Evolutionary conservation across 2,329 filamentous ascomycete genomes (phyloP).

Genomic region (Aspergillus sp.): DNA sequence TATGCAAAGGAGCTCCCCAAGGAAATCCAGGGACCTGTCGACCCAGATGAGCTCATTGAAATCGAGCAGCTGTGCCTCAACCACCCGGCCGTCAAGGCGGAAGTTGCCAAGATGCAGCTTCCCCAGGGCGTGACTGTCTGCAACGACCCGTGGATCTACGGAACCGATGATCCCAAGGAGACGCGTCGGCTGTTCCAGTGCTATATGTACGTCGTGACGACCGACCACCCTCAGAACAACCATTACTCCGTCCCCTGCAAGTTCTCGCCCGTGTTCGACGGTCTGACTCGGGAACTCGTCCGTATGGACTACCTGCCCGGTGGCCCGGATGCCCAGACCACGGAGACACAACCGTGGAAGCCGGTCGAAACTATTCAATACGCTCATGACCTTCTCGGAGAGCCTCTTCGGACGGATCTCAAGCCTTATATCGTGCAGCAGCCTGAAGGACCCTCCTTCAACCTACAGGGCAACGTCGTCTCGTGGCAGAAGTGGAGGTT

Average conservation of each 20-base stretch:
- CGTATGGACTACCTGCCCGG: constrained; percentile 70
- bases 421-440: constrained; percentile 66
- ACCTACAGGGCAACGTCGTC: constrained; percentile 55
- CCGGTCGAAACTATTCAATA: constrained; percentile 52
- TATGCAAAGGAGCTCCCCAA: constrained; percentile 47
- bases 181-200: constrained; percentile 40
- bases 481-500: constrained; percentile 68
- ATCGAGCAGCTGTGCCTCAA: constrained; percentile 58
- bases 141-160: constrained; percentile 70
- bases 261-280: constrained; percentile 52
- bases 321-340: constrained; percentile 60
- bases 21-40: constrained; percentile 52
- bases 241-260: constrained; percentile 37
- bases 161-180: constrained; percentile 42
- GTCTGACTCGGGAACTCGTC: constrained; percentile 61
- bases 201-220: constrained; percentile 40
- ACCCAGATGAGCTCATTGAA: constrained; percentile 59
- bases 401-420: constrained; percentile 63
- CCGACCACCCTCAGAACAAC: constrained; percentile 37
- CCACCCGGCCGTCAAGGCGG: constrained; percentile 57
- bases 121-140: constrained; percentile 56
- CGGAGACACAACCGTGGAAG: constrained; percentile 58
- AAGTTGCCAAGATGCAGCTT: constrained; percentile 59
- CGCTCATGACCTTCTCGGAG: constrained; percentile 64
- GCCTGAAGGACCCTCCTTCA: constrained; percentile 64